Evolutionary conservation across 768 basidiomycete genomes (phyloP).

Genomic region (Mycena filopes): DNA sequence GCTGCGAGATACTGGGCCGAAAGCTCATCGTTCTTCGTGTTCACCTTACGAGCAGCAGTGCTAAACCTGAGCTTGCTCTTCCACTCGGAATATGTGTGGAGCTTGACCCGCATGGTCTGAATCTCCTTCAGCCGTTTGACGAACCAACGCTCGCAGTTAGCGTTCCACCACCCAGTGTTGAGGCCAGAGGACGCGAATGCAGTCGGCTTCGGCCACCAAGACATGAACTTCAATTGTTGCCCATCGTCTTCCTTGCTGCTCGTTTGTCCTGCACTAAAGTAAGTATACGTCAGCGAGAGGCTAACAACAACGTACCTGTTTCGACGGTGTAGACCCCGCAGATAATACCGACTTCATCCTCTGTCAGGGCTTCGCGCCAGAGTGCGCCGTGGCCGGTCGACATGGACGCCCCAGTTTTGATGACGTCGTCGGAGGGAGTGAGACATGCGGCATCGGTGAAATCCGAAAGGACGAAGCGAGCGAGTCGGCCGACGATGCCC

Average conservation of each 20-base stretch:
- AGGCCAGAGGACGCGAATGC: slow-evolving; percentile 23
- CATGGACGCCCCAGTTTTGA: slow-evolving; percentile 10
- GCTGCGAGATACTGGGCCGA: slow-evolving; percentile 6
- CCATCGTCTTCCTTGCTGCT: slow-evolving; percentile 4
- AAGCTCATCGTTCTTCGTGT: slow-evolving; percentile 4
- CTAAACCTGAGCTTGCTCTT: slow-evolving; percentile 16
- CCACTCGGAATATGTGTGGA: slow-evolving; percentile 15
- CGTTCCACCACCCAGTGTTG: slow-evolving; percentile 26
- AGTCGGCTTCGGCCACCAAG: slow-evolving; percentile 24
- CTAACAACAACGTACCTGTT: slow-evolving; percentile 14
- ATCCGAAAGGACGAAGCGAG: slow-evolving; percentile 9
- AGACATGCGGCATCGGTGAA: slow-evolving; percentile 11
- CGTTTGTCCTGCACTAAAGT: slow-evolving; percentile 20
- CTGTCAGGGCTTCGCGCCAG: slow-evolving; percentile 16
- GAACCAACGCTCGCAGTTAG: slow-evolving; percentile 26
- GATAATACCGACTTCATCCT: slow-evolving; percentile 19
- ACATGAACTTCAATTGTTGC: slow-evolving; percentile 20
- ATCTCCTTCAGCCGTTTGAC: slow-evolving; percentile 22
- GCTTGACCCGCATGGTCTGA: not conserved
- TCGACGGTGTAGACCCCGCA: slow-evolving; percentile 28
- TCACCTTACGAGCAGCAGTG: slow-evolving; percentile 6
- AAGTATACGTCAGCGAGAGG: slow-evolving; percentile 2
- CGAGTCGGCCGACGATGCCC: slow-evolving; percentile 23
- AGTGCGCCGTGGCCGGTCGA: not conserved
- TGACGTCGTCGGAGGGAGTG: slow-evolving; percentile 16